Conservation (phyloP, 345 rosid genomes). For the Populus davidiana region DNA sequence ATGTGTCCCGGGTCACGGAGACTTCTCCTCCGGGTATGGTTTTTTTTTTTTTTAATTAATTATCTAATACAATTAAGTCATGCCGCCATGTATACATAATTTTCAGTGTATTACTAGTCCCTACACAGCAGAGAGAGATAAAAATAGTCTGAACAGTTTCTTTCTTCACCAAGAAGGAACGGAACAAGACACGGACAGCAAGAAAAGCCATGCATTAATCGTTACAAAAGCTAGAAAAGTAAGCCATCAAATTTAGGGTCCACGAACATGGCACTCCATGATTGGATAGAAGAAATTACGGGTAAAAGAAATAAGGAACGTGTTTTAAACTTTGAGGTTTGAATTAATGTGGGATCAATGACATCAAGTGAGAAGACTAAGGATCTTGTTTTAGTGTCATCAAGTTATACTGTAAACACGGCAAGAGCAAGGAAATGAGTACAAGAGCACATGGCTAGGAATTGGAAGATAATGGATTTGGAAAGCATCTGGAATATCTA, state of each 20-base stretch:
- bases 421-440: not conserved
- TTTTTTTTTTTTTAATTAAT: no score
- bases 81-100: no score
- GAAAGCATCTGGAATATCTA: constrained; percentile 9
- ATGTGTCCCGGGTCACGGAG: no score
- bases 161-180: constrained; percentile 12
- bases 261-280: not conserved
- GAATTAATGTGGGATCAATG: not conserved
- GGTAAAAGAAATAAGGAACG: not conserved
- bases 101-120: no score
- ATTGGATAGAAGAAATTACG: not conserved
- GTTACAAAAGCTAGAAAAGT: not conserved
- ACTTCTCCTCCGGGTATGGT: no score
- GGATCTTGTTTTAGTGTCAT: no score
- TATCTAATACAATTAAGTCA: no score
- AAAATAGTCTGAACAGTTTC: no score
- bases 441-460: constrained; percentile 14
- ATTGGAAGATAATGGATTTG: not conserved
- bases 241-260: not conserved
- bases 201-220: not conserved
- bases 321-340: not conserved
- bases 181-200: no score
- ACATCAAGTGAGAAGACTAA: not conserved
- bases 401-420: no score
- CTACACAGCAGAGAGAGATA: no score